Evolutionary conservation across 176 grass and related monocot genomes (phyloP).

Genomic region (sorghum (Sorghum bicolor)): Sorghum_bicolor_NCBIv3 NC_012877.2:58914001-58914500

Average conservation of each 20-base stretch:
- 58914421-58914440: conserved; percentile 26
- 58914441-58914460: conserved; percentile 27
- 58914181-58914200: not conserved
- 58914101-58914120: too few relatives aligned
- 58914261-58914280: not conserved
- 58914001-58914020: too few relatives aligned
- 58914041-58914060: too few relatives aligned
- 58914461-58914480: conserved; percentile 13
- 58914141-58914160: too few relatives aligned
- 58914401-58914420: conserved; percentile 30
- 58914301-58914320: not conserved
- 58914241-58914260: not conserved
- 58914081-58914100: too few relatives aligned
- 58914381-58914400: not conserved
- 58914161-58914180: not conserved
- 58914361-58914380: not conserved
- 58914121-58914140: too few relatives aligned
- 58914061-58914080: too few relatives aligned
- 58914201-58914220: too few relatives aligned
- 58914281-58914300: not conserved
- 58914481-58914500: conserved; percentile 28
- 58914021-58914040: too few relatives aligned
- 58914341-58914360: not conserved
- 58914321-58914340: not conserved
- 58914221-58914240: too few relatives aligned